Conservation (phyloP, 352 stramenopile species). For the Saprolegnia diclina region DNA sequence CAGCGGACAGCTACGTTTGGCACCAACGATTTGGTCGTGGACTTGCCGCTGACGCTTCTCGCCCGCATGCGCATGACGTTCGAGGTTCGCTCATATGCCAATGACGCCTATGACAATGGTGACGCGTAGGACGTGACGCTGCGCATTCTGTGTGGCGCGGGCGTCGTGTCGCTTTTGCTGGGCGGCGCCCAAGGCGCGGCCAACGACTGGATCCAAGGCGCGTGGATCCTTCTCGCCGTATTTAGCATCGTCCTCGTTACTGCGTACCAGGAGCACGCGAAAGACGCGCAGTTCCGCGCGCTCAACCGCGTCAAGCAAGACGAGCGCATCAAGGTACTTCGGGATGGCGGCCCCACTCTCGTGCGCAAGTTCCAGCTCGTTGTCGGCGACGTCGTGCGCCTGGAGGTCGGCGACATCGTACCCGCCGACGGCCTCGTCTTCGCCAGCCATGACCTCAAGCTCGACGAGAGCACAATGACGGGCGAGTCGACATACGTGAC, state of each 20-base stretch:
- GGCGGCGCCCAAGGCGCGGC: background rate
- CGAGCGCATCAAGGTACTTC: slow-evolving; percentile 80
- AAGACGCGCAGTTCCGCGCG: slow-evolving; percentile 85
- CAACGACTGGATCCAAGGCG: slow-evolving; percentile 83
- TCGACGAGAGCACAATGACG: slow-evolving; percentile 90
- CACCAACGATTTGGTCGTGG: slow-evolving; percentile 59
- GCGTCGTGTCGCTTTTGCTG: slow-evolving; percentile 52
- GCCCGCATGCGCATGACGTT: slow-evolving; percentile 88
- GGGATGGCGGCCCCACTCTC: slow-evolving; percentile 51
- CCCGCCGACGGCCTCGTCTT: slow-evolving; percentile 87
- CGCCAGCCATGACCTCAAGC: slow-evolving; percentile 81
- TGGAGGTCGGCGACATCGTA: slow-evolving; percentile 84
- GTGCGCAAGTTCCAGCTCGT: slow-evolving; percentile 73
- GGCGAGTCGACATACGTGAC: slow-evolving; percentile 87
- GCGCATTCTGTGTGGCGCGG: slow-evolving; percentile 52
- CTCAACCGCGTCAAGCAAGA: slow-evolving; percentile 81
- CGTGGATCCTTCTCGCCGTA: slow-evolving; percentile 88
- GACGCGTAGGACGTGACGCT: slow-evolving; percentile 43
- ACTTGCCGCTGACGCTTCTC: slow-evolving; percentile 40
- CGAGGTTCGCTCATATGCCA: slow-evolving; percentile 31
- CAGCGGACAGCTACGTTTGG: slow-evolving; percentile 54
- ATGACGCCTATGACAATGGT: too few relatives aligned
- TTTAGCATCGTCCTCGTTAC: slow-evolving; percentile 87
- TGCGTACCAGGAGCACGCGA: slow-evolving; percentile 88
- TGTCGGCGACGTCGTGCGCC: slow-evolving; percentile 84